Percentiles rank a stretch among this genome's conserved stretches.
phyloP scores from a whole-genome alignment of 2,329 filamentous ascomycete genomes.

The Botrytis cinerea region DNA sequence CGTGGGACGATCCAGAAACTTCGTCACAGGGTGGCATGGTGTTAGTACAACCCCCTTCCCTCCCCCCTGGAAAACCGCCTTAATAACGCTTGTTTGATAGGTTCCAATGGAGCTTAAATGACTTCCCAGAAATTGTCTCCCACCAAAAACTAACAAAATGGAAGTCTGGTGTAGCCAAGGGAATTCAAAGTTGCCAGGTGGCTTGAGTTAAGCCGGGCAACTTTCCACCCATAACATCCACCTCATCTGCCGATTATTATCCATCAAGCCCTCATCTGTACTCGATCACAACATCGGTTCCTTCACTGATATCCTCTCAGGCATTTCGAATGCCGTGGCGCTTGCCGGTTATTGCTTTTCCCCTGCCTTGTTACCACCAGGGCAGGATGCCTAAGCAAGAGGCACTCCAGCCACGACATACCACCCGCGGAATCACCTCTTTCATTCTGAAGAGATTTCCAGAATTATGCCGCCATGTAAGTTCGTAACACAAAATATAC shows the following conservation, averaged over 20 bases:
- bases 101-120: not conserved
- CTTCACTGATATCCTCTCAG: not conserved
- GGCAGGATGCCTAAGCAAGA: constrained; percentile 18
- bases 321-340: not conserved
- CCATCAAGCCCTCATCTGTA: not conserved
- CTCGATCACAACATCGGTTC: not conserved
- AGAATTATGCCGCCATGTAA: constrained; percentile 11
- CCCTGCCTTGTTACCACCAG: not conserved
- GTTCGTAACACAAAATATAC: not conserved
- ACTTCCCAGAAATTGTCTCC: not conserved
- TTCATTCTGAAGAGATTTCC: constrained; percentile 18
- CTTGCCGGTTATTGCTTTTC: not conserved
- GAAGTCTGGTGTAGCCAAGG: not conserved
- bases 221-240: not conserved
- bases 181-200: not conserved
- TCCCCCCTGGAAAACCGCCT: not conserved
- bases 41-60: not conserved
- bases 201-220: not conserved
- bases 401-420: not conserved
- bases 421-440: not conserved
- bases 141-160: not conserved
- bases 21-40: not conserved
- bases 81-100: not conserved
- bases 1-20: not conserved
- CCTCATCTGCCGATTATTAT: not conserved